These are phyloP conservation scores for Penicillium steckii DNA, from an alignment of 495 filamentous ascomycete genomes.

Conservation along the genomic window DNA sequence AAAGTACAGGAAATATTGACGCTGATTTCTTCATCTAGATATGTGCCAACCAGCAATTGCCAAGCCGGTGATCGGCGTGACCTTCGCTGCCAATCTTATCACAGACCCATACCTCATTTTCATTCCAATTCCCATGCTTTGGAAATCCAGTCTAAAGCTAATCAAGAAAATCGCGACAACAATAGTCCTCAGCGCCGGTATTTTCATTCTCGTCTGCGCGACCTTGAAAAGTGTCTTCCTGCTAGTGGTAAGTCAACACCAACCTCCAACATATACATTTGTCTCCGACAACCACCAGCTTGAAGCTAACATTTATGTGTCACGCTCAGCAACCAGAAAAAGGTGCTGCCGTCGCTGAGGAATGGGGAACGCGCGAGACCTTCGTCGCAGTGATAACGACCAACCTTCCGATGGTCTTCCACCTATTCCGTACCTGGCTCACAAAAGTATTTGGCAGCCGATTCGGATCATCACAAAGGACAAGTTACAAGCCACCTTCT, in stretches of 20 bases:
- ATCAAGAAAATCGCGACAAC: conserved; percentile 48
- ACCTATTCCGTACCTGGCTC: conserved; percentile 45
- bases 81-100: conserved; percentile 44
- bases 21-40: conserved; percentile 26
- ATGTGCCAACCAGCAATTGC: conserved; percentile 50
- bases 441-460: conserved; percentile 29
- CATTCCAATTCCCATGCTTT: conserved; percentile 55
- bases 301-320: background rate
- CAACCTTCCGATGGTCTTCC: conserved; percentile 55
- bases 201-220: conserved; percentile 49
- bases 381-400: conserved; percentile 52
- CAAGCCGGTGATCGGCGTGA: conserved; percentile 41
- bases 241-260: conserved; percentile 31
- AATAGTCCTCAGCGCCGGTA: conserved; percentile 47
- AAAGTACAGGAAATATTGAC: background rate
- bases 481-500: conserved; percentile 21
- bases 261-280: no score
- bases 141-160: conserved; percentile 41
- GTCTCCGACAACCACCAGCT: no score
- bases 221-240: conserved; percentile 49
- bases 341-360: conserved; percentile 46
- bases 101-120: conserved; percentile 55
- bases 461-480: conserved; percentile 29
- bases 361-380: conserved; percentile 52
- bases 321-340: conserved; percentile 36